Percentiles rank a stretch among this genome's conserved stretches.
Conservation (phyloP, 352 stramenopile species). For the Phytophthora cryptogea region DNA sequence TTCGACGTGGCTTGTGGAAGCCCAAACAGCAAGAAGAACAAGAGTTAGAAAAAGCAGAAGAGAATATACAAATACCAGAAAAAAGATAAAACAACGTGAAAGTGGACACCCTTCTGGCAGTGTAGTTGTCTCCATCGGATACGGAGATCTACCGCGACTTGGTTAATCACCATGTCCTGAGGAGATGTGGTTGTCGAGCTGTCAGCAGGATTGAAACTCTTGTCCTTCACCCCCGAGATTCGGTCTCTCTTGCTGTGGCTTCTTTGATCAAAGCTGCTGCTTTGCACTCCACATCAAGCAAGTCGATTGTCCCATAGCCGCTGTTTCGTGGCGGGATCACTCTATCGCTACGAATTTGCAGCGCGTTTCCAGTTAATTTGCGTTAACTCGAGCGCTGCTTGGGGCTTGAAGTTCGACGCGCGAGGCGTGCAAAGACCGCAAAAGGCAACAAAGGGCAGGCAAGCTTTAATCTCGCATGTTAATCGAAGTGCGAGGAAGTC, state of each 20-base stretch:
- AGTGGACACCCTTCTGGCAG: not conserved
- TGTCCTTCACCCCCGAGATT: too few species aligned
- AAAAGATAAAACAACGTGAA: conserved; percentile 14
- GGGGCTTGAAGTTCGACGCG: not conserved
- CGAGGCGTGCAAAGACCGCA: not conserved
- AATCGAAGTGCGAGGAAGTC: conserved; percentile 9
- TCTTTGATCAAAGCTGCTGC: too few species aligned
- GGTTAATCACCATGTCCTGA: too few species aligned
- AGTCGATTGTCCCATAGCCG: not conserved
- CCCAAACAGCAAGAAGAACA: conserved; percentile 5
- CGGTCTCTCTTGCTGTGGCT: too few species aligned
- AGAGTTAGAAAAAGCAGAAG: conserved; percentile 18
- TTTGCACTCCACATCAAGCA: not conserved
- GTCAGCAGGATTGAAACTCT: too few species aligned
- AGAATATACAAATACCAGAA: conserved; percentile 21
- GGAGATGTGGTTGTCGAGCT: too few species aligned
- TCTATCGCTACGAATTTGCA: not conserved
- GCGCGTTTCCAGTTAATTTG: not conserved
- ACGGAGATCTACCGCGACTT: too few species aligned
- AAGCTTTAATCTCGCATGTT: conserved; percentile 14
- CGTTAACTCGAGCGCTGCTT: not conserved
- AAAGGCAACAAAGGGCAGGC: conserved; percentile 2
- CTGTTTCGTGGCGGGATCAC: not conserved
- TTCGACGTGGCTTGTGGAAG: too few species aligned
- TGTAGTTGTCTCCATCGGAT: too few species aligned